Percentiles rank a stretch among this genome's conserved stretches.
phyloP scores from a whole-genome alignment of 139 green algal genomes.

The Picochlorum sp. region DNA sequence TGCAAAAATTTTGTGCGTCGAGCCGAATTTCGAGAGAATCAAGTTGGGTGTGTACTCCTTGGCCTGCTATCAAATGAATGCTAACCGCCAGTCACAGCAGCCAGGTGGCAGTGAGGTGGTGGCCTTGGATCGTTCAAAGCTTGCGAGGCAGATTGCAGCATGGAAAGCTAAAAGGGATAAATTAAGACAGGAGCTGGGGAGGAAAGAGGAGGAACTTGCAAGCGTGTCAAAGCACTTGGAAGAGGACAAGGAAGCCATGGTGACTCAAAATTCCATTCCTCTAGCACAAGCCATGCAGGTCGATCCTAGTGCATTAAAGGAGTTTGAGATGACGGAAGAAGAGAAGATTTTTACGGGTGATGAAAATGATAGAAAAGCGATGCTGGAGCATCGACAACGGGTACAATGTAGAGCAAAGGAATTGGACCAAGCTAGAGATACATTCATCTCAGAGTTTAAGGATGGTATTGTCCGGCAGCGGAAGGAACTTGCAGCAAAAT shows the following conservation, averaged over 20 bases:
- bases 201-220: too few species aligned
- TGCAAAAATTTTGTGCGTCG: too few species aligned
- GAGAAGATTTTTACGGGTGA: constrained; percentile 31
- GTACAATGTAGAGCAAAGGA: constrained; percentile 23
- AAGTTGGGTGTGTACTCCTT: too few species aligned
- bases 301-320: constrained; percentile 16
- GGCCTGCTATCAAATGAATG: too few species aligned
- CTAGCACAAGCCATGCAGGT: background rate
- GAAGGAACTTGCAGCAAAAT: background rate
- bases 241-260: background rate
- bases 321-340: constrained; percentile 28
- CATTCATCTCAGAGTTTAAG: constrained; percentile 11
- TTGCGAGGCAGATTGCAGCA: too few species aligned
- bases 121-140: too few species aligned
- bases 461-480: background rate
- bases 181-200: too few species aligned
- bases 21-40: too few species aligned
- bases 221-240: background rate
- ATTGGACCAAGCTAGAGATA: constrained; percentile 21
- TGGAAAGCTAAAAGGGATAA: too few species aligned
- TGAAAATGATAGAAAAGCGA: constrained; percentile 36
- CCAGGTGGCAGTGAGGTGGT: too few species aligned
- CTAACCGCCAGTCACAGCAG: too few species aligned
- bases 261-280: background rate
- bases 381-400: constrained; percentile 35